Conservation (phyloP, 495 filamentous ascomycete species). For the Friedmanniomyces endolithicus region DNA sequence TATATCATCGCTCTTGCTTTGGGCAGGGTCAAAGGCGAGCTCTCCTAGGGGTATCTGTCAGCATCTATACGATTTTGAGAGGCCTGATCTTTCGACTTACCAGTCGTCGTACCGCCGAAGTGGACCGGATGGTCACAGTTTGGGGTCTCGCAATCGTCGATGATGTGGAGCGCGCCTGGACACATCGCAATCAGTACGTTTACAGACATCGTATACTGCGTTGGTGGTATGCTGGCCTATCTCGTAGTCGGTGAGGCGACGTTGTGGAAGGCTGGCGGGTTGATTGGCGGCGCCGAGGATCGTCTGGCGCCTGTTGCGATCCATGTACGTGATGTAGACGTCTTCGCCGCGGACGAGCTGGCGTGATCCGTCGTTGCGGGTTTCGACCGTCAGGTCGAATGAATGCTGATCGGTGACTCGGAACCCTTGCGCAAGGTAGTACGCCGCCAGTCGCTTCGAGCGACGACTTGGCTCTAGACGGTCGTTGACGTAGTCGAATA, state of each 20-base stretch:
- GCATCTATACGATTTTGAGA: not conserved
- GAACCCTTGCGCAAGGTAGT: not conserved
- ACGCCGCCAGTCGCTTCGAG: not conserved
- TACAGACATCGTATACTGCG: not conserved
- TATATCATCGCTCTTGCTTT: not conserved
- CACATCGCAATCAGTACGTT: not conserved
- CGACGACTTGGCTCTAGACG: not conserved
- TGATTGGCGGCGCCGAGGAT: not conserved
- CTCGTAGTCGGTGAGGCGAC: slow-evolving; percentile 8
- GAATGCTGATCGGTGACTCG: not conserved
- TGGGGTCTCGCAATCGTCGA: not conserved
- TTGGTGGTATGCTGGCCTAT: not conserved
- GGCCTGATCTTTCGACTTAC: not conserved
- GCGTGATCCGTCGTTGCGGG: not conserved
- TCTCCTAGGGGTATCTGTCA: not conserved
- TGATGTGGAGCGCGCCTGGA: not conserved
- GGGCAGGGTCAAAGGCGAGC: not conserved
- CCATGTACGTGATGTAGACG: not conserved
- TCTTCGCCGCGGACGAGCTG: slow-evolving; percentile 1
- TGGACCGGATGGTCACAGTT: slow-evolving; percentile 9
- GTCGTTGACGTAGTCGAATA: not conserved
- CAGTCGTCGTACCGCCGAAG: not conserved
- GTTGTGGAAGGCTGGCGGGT: not conserved
- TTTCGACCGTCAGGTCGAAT: not conserved
- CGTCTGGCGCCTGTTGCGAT: not conserved